Evolutionary conservation across 164 flowering plant species (phyloP).

Genomic region (Euptelea pleiosperma): DNA sequence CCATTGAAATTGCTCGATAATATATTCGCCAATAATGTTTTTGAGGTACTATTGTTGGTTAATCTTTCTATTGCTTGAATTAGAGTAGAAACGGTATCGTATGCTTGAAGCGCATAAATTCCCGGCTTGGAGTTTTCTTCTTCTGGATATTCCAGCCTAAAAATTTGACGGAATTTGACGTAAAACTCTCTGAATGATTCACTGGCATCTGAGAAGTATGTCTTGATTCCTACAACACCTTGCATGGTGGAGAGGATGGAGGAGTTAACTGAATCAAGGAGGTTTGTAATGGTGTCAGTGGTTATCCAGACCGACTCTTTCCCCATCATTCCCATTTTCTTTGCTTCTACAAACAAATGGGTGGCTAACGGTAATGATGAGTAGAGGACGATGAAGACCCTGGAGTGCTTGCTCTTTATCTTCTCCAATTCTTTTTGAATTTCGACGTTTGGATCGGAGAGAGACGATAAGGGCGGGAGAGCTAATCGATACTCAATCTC

Average conservation of each 20-base stretch:
- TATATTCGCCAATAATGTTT: constrained; percentile 8
- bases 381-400: constrained; percentile 25
- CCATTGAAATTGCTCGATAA: constrained; percentile 14
- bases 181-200: constrained; percentile 1
- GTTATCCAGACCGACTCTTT: constrained; percentile 21
- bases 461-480: constrained; percentile 14
- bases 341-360: constrained; percentile 27
- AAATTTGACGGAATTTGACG: constrained; percentile 3
- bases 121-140: constrained; percentile 24
- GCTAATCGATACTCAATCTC: constrained; percentile 19
- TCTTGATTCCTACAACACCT: constrained; percentile 25
- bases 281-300: constrained; percentile 8
- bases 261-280: constrained; percentile 8
- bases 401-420: constrained; percentile 11
- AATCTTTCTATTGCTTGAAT: constrained; percentile 7
- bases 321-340: constrained; percentile 20
- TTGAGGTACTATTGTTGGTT: constrained; percentile 2
- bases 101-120: constrained; percentile 19
- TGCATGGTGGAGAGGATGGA: constrained; percentile 20
- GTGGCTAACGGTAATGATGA: constrained; percentile 15
- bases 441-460: constrained; percentile 14
- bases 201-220: constrained; percentile 1
- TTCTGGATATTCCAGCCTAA: constrained; percentile 17
- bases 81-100: constrained; percentile 19
- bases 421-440: constrained; percentile 14